A percentile compares a stretch with the other conserved stretches of the same genome.
These are phyloP conservation scores for Hyparrhenia diplandra DNA, from an alignment of 176 grass and related monocot species.

Conservation along the genomic window DNA sequence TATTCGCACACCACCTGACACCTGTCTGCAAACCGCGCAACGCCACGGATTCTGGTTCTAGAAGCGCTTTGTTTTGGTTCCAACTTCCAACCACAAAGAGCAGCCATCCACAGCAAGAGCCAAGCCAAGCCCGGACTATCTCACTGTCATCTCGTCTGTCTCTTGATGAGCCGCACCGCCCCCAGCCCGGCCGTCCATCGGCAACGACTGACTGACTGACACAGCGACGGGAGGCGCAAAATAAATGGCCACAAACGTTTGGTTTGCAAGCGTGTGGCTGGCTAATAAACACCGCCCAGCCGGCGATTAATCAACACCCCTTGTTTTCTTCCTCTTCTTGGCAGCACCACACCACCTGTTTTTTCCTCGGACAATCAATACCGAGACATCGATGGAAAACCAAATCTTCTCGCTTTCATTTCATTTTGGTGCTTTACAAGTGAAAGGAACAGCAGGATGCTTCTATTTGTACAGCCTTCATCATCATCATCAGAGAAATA, in stretches of 20 bases:
- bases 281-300: neutral
- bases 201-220: neutral
- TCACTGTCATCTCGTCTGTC: neutral
- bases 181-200: neutral
- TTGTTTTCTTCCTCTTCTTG: too few species aligned
- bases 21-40: neutral
- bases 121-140: neutral
- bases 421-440: neutral
- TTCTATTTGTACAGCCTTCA: conserved; percentile 31
- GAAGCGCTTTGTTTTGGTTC: neutral
- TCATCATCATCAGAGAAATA: neutral
- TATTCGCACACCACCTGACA: too few species aligned
- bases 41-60: neutral
- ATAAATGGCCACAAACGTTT: conserved; percentile 23
- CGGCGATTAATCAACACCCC: neutral
- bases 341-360: neutral
- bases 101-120: neutral
- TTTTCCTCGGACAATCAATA: neutral
- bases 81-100: neutral
- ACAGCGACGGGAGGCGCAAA: neutral
- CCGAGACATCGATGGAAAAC: neutral
- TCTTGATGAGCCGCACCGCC: neutral
- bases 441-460: neutral
- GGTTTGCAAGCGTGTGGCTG: neutral
- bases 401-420: neutral